phyloP scores from a whole-genome alignment of 139 green algal species.

The Spirogloea muscicola region DNA sequence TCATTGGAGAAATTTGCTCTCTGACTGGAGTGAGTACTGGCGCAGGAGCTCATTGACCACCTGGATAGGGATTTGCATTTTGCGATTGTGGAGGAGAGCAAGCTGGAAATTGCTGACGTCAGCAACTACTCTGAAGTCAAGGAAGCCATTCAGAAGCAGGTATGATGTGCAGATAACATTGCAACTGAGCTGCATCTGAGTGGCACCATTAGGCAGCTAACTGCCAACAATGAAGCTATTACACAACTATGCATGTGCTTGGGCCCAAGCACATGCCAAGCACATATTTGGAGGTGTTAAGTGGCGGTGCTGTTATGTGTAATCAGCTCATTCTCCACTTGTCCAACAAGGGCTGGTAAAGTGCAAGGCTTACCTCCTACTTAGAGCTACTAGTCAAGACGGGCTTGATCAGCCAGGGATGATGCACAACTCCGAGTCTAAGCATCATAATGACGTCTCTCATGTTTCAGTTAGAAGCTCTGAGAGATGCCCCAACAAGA shows the following conservation, averaged over 20 bases:
- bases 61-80: conserved; percentile 88
- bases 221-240: no score
- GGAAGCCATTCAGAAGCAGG: conserved; percentile 42
- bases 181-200: no score
- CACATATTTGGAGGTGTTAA: not conserved
- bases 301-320: not conserved
- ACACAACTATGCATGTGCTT: no score
- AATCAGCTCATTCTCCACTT: not conserved
- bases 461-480: conserved; percentile 59
- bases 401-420: not conserved
- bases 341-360: not conserved
- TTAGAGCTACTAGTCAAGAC: not conserved
- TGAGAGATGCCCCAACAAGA: conserved; percentile 74
- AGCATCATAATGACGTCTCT: not conserved
- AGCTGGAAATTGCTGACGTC: conserved; percentile 44
- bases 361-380: not conserved
- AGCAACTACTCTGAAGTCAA: conserved; percentile 56
- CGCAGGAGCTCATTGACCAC: conserved; percentile 79
- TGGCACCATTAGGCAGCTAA: no score
- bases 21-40: no score
- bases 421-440: not conserved
- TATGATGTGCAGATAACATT: no score
- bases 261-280: not conserved
- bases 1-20: no score
- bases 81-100: conserved; percentile 66